These are phyloP conservation scores for Fusarium citri DNA, from an alignment of 2,329 filamentous ascomycete genomes.

Conservation along the genomic window DNA sequence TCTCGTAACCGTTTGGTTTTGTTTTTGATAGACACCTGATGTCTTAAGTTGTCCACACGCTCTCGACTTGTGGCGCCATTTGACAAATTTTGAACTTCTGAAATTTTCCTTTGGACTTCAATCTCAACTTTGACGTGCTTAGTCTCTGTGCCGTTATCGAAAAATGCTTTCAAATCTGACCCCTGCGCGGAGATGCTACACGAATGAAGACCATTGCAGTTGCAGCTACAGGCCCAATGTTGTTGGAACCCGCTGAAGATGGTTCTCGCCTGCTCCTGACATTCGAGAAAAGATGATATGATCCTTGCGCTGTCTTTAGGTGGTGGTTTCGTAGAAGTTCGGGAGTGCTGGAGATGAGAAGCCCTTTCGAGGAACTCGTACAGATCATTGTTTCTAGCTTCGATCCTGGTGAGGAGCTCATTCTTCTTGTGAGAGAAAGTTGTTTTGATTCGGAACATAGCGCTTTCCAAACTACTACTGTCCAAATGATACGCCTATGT, in stretches of 20 bases:
- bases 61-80: accelerated
- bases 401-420: not conserved
- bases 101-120: accelerated
- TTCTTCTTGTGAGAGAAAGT: not conserved
- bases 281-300: not conserved
- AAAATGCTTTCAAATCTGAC: not conserved
- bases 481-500: not conserved
- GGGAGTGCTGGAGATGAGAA: accelerated
- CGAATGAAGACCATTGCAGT: not conserved
- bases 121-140: not conserved
- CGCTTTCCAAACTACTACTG: not conserved
- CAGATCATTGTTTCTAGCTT: not conserved
- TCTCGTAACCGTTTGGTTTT: not conserved
- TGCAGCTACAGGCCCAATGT: not conserved
- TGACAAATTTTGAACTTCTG: accelerated
- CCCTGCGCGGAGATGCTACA: not conserved
- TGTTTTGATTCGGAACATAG: not conserved
- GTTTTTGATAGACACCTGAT: accelerated
- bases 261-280: not conserved
- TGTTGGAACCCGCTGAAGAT: not conserved
- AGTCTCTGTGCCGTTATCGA: not conserved
- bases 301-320: not conserved
- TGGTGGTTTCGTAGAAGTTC: not conserved
- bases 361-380: not conserved
- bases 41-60: not conserved